Percentiles rank a stretch among this genome's conserved stretches.
These are phyloP conservation scores for Wickerhamiella kurtzmanii DNA, from an alignment of 805 yeast species.

Conservation along the genomic window DNA sequence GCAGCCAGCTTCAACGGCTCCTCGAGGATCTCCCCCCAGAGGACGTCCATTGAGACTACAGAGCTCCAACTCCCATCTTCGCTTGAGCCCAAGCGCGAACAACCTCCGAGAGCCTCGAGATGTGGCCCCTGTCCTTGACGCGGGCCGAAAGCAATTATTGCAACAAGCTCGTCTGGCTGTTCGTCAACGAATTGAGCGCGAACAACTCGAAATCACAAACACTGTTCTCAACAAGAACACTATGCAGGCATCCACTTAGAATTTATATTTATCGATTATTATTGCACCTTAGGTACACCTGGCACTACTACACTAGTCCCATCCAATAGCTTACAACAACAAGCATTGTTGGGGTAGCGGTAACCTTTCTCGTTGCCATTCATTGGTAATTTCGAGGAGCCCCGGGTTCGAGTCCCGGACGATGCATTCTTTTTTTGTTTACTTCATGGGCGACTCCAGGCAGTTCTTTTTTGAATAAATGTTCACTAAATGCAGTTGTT, in stretches of 20 bases:
- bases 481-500: too few relatives aligned
- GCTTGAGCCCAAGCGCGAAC: slow-evolving; percentile 7
- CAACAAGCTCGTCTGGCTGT: slow-evolving; percentile 21
- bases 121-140: slow-evolving; percentile 13
- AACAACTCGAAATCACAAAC: slow-evolving; percentile 2
- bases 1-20: slow-evolving; percentile 18
- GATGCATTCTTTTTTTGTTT: background rate
- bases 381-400: background rate
- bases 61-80: slow-evolving; percentile 6
- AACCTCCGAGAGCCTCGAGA: slow-evolving; percentile 2
- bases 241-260: background rate
- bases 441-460: too few relatives aligned
- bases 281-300: background rate
- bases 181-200: slow-evolving; percentile 17
- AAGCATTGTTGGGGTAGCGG: background rate
- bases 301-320: too few relatives aligned
- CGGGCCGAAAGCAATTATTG: slow-evolving; percentile 15
- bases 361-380: background rate
- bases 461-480: too few relatives aligned
- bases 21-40: slow-evolving; percentile 8
- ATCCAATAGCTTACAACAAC: background rate
- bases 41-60: background rate
- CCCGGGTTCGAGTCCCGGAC: background rate
- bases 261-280: background rate
- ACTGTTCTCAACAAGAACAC: background rate